Evolutionary conservation across 2,329 filamentous ascomycete species (phyloP).

Genomic region (Sclerotinia glacialis): DNA sequence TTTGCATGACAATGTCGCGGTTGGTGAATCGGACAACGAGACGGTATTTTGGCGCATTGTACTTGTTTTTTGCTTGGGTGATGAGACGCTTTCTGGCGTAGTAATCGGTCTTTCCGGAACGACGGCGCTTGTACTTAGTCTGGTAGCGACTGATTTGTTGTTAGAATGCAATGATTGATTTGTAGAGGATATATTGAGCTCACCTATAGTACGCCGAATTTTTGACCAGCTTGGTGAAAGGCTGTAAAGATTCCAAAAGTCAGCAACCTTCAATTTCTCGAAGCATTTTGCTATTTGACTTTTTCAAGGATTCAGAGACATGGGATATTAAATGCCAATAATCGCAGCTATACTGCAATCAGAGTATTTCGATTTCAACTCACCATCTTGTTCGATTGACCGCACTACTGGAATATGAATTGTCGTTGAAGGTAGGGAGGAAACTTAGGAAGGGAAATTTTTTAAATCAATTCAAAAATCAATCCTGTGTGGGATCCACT

Average conservation of each 20-base stretch:
- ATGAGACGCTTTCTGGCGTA: constrained; percentile 99
- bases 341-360: constrained; percentile 23
- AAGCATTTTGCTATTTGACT: constrained; percentile 94
- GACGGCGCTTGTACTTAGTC: constrained; percentile 99
- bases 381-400: constrained; percentile 62
- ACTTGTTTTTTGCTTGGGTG: constrained; percentile 99
- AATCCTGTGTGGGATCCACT: constrained; percentile 14
- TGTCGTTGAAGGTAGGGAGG: constrained; percentile 38
- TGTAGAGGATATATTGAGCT: constrained; percentile 45
- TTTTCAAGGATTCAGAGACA: constrained; percentile 29
- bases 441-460: constrained; percentile 16
- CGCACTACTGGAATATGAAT: constrained; percentile 44
- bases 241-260: constrained; percentile 72
- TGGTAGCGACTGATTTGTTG: constrained; percentile 76
- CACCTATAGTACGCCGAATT: constrained; percentile 98
- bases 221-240: constrained; percentile 94
- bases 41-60: constrained; percentile 99
- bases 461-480: constrained; percentile 16
- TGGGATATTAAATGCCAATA: constrained; percentile 26
- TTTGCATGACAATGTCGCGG: constrained; percentile 98
- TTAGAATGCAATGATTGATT: constrained; percentile 25
- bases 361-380: constrained; percentile 47
- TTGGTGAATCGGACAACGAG: constrained; percentile 99
- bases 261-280: constrained; percentile 98
- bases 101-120: constrained; percentile 98